Evolutionary conservation across 129 eudicot species (phyloP).

Genomic region (Gnaphalium uliginosum): DNA sequence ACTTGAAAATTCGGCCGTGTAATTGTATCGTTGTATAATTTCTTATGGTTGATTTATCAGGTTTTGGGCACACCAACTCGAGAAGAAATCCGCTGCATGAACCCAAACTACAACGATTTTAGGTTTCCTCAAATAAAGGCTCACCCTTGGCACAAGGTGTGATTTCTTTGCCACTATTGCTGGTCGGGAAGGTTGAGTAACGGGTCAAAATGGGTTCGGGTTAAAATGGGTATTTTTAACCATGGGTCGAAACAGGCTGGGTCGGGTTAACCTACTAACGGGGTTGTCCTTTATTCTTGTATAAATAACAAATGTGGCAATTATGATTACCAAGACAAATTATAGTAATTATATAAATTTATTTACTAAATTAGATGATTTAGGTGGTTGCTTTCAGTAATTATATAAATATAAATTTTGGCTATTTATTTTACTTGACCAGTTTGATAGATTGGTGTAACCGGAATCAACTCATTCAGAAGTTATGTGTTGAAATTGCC

Average conservation of each 20-base stretch:
- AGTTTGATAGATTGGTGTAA: neutral
- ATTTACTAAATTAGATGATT: neutral
- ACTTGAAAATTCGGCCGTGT: neutral
- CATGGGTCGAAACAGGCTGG: neutral
- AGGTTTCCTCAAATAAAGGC: conserved; percentile 97
- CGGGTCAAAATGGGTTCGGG: neutral
- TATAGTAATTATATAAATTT: no score
- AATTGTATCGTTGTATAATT: neutral
- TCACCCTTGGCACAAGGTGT: conserved; percentile 98
- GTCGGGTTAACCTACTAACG: neutral
- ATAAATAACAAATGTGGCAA: neutral
- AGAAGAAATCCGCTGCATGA: conserved; percentile 95
- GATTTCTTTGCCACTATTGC: neutral
- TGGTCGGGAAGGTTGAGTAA: neutral
- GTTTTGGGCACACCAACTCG: conserved; percentile 99
- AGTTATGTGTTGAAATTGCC: neutral
- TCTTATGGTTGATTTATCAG: conserved; percentile 41
- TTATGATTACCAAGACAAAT: neutral
- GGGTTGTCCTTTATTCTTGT: neutral
- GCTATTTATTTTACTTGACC: neutral
- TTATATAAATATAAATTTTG: neutral
- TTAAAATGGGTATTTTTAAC: neutral
- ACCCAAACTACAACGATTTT: conserved; percentile 86
- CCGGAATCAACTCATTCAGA: neutral
- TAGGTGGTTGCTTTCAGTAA: neutral